Evolutionary conservation across 2,329 filamentous ascomycete species (phyloP), one percentile per base, ranked within the genome.

Genomic region (Fonsecaea pugnacius): DNA sequence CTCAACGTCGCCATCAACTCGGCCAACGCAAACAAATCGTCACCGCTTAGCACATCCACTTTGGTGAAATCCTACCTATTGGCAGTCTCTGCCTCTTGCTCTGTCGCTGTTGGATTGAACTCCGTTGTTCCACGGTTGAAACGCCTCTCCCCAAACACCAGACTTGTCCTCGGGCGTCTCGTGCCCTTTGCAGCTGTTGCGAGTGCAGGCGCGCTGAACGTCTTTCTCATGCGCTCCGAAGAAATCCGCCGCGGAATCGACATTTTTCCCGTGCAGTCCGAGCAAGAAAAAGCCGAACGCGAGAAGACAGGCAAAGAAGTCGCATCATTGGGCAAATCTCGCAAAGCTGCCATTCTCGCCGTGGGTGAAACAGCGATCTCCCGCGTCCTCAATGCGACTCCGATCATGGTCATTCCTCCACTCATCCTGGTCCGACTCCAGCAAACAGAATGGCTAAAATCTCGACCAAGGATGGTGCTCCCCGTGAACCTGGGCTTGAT

Each of bases 1-100:
- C 89, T 99, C 72, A 99, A 99, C 77, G 95, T 99, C 32, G 94
- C 92, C 70, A 94, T 99, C 84, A 99, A 99, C 84, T 92, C 88
- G 76, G 91, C 94, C 75, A 99, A 99, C 77, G 92, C 71, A 68
- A 99, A 99, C 85, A 99, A 99, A 78, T 96, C 92, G 43, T 93
- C 92, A 2, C 92, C 94, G 1, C 85, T 98, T 68, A 90, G 91
- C 21, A 89, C 87, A 64, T 86, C 87, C 24, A 91, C 91, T 70
- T 88, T 99, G 67, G 85, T 89, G 67, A 89, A 96, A 78, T 97
- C 92, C 58, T 99, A 98, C 82, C 86, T 90, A 75, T 84, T 96
- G 66, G 95, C 95, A 60, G 95, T 99, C 21, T 89, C 91, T 62
- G 94, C 95, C 35, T 96, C 92, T 14, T 99, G 95, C 80, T 91